Evolutionary conservation across 2,329 filamentous ascomycete species (phyloP).

Genomic region (Phyllosticta citriasiana): DNA sequence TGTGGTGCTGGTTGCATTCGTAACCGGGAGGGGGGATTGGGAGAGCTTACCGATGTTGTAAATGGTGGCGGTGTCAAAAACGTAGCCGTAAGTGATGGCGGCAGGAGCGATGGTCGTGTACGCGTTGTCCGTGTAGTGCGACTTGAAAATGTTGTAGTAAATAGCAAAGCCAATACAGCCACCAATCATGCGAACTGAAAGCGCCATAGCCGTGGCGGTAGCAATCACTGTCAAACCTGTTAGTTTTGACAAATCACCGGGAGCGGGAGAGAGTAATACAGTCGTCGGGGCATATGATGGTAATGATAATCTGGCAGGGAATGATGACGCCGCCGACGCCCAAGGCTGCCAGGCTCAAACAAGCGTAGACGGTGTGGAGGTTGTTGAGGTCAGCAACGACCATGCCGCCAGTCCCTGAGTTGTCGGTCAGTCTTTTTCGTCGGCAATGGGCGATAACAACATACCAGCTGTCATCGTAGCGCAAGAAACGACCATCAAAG

Average conservation of each 20-base stretch:
- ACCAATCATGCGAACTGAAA: conserved; percentile 60
- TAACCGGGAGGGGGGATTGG: conserved; percentile 31
- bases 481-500: conserved; percentile 50
- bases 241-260: neutral
- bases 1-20: too few relatives aligned
- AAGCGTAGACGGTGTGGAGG: conserved; percentile 43
- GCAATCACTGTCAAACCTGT: neutral
- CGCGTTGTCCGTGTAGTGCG: conserved; percentile 16
- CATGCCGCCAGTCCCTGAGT: conserved; percentile 43
- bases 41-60: conserved; percentile 30
- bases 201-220: conserved; percentile 50
- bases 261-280: conserved; percentile 43
- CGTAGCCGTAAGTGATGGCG: conserved; percentile 15
- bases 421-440: neutral
- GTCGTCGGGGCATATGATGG: conserved; percentile 60
- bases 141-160: conserved; percentile 29
- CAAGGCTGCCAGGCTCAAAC: conserved; percentile 52
- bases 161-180: conserved; percentile 54
- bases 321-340: conserved; percentile 61
- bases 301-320: conserved; percentile 56
- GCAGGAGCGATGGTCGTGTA: conserved; percentile 17
- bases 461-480: conserved; percentile 53
- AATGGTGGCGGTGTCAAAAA: conserved; percentile 35
- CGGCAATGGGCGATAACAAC: neutral
- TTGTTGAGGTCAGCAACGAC: conserved; percentile 43